Evolutionary conservation across 495 filamentous ascomycete genomes (phyloP), one percentile per base, ranked within the genome.

Genomic region (Parathielavia appendiculata): DNA sequence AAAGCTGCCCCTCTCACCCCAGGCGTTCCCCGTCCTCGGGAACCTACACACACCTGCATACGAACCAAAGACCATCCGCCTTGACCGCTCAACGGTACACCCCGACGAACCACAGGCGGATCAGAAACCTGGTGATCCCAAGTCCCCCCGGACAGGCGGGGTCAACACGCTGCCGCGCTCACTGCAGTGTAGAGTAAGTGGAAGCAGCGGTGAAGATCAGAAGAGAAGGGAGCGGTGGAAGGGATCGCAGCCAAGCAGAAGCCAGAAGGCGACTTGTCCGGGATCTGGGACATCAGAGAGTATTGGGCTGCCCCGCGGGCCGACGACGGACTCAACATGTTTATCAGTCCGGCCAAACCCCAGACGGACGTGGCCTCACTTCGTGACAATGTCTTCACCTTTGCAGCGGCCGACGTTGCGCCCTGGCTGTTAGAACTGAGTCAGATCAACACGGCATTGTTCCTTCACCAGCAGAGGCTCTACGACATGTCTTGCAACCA

Each of bases 41-140:
- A 63, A 51, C 54, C 63, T 34, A 66, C 63, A 66, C 63, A 19
- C 17, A 41, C 58, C 47, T 59, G 64, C 64, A 63, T 61, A 52
- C 43, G 51, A 62, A 51, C 64, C 61, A 63, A 36, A 61, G 20
- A 46, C 36, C 47, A 30, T 38, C 32, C 7, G 54, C 52, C 51
- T 39, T 65, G 60, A 65, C 63, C 60, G 60, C 63, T 51, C 43
- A 32, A 49, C 30, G 43, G 58, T 50, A 32, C 54, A 53, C 51
- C 58, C 61, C 52, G 61, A 61, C 45, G 50, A 61, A 58, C 54
- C 19, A n/a, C 19, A 5, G 9, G 13, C 46, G 34, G 36, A 5
- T 53, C 48, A 54, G 56, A 50, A 49, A 55, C n/a, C 64, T 36
- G 47, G 53, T 49, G 50, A 53, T 39, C 49, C 46, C 16, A 22